Percentiles rank a stretch among this genome's conserved stretches.
These are phyloP conservation scores for Camellia granthamiana DNA, from an alignment of 148 eudicot genomes.

Conservation along the genomic window DNA sequence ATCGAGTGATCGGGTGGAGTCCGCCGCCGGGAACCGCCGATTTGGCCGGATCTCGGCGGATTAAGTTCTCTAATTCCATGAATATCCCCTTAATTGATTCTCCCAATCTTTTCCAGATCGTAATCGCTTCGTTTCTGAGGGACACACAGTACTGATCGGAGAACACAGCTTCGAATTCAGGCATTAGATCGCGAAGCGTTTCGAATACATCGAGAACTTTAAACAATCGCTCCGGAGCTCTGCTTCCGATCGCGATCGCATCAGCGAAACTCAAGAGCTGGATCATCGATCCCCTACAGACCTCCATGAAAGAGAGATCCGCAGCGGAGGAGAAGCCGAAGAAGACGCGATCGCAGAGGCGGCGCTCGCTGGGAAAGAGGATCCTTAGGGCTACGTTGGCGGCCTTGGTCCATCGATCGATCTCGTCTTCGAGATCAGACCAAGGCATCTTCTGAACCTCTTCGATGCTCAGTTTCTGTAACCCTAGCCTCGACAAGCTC, in stretches of 20 bases:
- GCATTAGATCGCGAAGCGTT: conserved; percentile 77
- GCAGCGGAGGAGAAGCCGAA: conserved; percentile 49
- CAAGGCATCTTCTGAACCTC: conserved; percentile 79
- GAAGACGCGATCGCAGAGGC: conserved; percentile 85
- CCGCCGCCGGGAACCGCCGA: conserved; percentile 82
- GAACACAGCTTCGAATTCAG: conserved; percentile 69
- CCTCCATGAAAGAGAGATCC: conserved; percentile 93
- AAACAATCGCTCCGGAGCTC: conserved; percentile 85
- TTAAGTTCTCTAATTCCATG: conserved; percentile 91
- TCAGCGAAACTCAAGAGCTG: conserved; percentile 84
- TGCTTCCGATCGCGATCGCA: conserved; percentile 73
- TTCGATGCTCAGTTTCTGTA: conserved; percentile 69
- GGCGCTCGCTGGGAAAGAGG: conserved; percentile 82
- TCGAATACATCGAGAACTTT: conserved; percentile 84
- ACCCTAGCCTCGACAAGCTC: conserved; percentile 71
- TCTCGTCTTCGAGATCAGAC: conserved; percentile 73
- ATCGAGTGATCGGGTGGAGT: conserved; percentile 85
- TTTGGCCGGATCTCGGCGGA: conserved; percentile 85
- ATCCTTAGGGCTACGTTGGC: conserved; percentile 58
- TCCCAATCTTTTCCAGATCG: conserved; percentile 75
- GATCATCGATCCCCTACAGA: conserved; percentile 65
- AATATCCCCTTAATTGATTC: conserved; percentile 79
- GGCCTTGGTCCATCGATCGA: conserved; percentile 78
- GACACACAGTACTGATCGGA: conserved; percentile 71
- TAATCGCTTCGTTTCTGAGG: conserved; percentile 64